phyloP scores from a whole-genome alignment of 1,284 basidiomycete species.

The Ustilago vetiveriae region DNA sequence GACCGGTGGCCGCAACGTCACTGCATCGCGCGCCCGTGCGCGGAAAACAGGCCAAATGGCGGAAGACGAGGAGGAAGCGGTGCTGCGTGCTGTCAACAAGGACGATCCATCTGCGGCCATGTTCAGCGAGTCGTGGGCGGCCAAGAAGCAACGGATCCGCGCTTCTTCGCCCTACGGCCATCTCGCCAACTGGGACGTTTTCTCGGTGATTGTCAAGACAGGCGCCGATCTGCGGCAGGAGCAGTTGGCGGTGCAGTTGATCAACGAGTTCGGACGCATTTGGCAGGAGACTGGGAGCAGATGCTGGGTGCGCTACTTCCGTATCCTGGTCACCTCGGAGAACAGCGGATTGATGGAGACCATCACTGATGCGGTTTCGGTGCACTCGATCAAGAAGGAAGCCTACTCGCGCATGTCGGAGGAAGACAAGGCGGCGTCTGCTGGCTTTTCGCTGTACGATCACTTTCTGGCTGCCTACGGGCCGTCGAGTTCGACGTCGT shows the following conservation, averaged over 20 bases:
- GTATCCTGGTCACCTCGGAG: constrained; percentile 93
- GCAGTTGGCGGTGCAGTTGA: constrained; percentile 94
- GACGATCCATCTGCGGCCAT: constrained; percentile 90
- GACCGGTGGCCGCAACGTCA: constrained; percentile 68
- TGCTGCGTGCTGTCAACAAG: constrained; percentile 91
- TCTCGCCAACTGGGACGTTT: constrained; percentile 80
- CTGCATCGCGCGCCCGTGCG: constrained; percentile 16
- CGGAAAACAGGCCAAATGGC: constrained; percentile 77
- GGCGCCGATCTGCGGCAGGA: constrained; percentile 97
- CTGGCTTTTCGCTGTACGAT: constrained; percentile 61
- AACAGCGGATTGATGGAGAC: constrained; percentile 78
- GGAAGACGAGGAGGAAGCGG: constrained; percentile 73
- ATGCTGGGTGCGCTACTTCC: constrained; percentile 70
- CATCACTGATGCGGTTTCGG: constrained; percentile 89
- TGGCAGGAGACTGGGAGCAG: constrained; percentile 77
- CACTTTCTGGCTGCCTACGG: constrained; percentile 63
- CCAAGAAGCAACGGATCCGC: constrained; percentile 94
- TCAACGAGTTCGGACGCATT: constrained; percentile 89
- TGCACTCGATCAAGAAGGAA: constrained; percentile 99
- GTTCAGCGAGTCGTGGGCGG: constrained; percentile 92
- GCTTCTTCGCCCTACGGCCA: constrained; percentile 94
- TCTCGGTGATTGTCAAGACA: constrained; percentile 98
- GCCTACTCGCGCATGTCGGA: constrained; percentile 89
- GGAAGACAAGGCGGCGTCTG: constrained; percentile 42
- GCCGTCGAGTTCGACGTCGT: constrained; percentile 48